Evolutionary conservation across 352 stramenopile species (phyloP).

Genomic region (Hyaloperonospora arabidopsidis): DNA sequence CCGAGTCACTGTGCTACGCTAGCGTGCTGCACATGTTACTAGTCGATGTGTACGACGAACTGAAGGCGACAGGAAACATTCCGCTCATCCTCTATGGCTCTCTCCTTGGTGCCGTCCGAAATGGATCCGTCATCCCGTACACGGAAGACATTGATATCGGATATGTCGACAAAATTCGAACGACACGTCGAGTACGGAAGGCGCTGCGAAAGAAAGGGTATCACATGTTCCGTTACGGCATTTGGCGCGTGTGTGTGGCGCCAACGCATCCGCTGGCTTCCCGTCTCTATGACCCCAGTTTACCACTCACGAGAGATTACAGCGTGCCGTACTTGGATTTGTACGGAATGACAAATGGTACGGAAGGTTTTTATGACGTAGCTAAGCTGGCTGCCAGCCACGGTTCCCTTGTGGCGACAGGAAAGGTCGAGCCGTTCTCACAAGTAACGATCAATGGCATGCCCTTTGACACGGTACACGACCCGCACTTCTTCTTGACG

Average conservation of each 20-base stretch:
- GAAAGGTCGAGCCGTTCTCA: slow-evolving; percentile 22
- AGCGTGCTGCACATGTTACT: slow-evolving; percentile 51
- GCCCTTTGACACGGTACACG: slow-evolving; percentile 28
- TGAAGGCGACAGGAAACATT: slow-evolving; percentile 17
- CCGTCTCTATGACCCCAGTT: slow-evolving; percentile 25
- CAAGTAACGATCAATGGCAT: slow-evolving; percentile 29
- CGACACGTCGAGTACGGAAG: slow-evolving; percentile 8
- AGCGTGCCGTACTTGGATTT: slow-evolving; percentile 33
- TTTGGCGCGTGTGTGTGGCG: slow-evolving; percentile 37
- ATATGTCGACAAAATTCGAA: slow-evolving; percentile 19
- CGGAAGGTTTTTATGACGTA: slow-evolving; percentile 16
- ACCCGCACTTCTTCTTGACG: slow-evolving; percentile 29
- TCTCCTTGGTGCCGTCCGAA: slow-evolving; percentile 41
- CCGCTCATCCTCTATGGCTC: slow-evolving; percentile 39
- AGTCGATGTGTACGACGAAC: slow-evolving; percentile 43
- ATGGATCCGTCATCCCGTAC: slow-evolving; percentile 42
- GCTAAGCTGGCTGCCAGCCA: slow-evolving; percentile 18
- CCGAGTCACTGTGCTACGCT: slow-evolving; percentile 34
- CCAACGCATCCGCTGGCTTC: slow-evolving; percentile 33
- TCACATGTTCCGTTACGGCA: slow-evolving; percentile 34
- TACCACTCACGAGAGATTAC: slow-evolving; percentile 8
- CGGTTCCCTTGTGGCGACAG: slow-evolving; percentile 3
- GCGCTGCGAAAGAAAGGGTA: slow-evolving; percentile 35
- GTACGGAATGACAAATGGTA: slow-evolving; percentile 21
- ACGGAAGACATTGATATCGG: slow-evolving; percentile 47